Base-by-base conservation (phyloP, 2,329 filamentous ascomycete species). In the Alternaria metachromatica region DNA sequence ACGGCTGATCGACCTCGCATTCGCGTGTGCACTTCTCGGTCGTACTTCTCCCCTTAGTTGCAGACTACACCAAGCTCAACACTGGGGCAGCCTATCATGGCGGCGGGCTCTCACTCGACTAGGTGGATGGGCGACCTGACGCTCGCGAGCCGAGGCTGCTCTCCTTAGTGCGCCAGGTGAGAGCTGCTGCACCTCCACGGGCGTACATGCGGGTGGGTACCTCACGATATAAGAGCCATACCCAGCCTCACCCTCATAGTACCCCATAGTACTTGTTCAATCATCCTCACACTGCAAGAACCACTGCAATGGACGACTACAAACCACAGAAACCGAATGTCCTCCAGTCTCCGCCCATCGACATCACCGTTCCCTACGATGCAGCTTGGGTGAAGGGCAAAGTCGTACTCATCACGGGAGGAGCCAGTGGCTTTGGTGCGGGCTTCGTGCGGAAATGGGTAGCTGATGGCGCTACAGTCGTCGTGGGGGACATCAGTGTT, bases 401-500 rank as follows among this genome's bases (percentile, higher is more conserved):
- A 57, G 76, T 76, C 33, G 78, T 80, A 28, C 62, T 80, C 20
- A 76, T 82, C 48, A 82, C 80, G 1, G 80, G 80, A 46, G 80
- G 80, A 43, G 78, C 80, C 10, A 77, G 75, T 51, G 80, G 79
- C 23, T 81, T 80, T 55, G 79, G 80, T 4, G 80, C 78, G 20
- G 79, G 67, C 20, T 82, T 82, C 59, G 79, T 78, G 12, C 64
- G 71, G 20, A 62, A 75, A 43, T 82, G 80, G 80, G 79, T 78
- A 3, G 67, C 71, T 18, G 63, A 75, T 28, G 80, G 80, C 20
- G 88, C 89, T 2, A 85, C 87, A 66, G 80, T 92, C 50, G 82
- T 90, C 67, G 82, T 92, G 43, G 89, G 88, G 45, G 90, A 92
- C 76, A 80, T 92, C 71, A 86, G 88, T 72, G 82, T 84, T 60